Evolutionary conservation across 208 protist genomes (phyloP), one percentile per base, ranked within the genome.

Genomic region (Herpetomonas tarakana): DNA sequence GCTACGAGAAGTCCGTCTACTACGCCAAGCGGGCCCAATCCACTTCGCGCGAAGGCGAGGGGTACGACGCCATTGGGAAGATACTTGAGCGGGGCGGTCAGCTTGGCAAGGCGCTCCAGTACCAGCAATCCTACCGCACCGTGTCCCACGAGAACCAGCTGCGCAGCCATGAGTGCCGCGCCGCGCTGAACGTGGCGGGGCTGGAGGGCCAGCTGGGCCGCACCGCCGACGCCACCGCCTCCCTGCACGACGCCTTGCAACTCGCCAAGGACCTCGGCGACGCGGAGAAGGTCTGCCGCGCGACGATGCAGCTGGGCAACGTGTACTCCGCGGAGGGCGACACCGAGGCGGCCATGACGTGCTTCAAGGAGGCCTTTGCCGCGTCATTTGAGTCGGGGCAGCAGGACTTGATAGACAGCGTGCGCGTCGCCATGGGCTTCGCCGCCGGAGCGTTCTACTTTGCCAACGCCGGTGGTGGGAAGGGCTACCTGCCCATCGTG

Each of bases 291-390:
- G 66, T 96, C 24, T 90, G 81, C 58, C 65, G 57, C 4, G 85
- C 91, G 12, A 89, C 78, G 35, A 84, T 93, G 87, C 81, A 94
- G 65, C 78, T 94, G 0, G 87, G 90, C 18, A 74, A 93, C 65
- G 76, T 82, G 53, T 87, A 74, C 62, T 74, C 81, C 30, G 70
- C 62, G 18, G 73, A 71, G 16, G 68, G 71, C 25, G 66, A 83
- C 50, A 75, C 91, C 41, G 74, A 82, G 53, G 63, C 35, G 57
- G 83, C 85, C 11, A 74, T 93, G 24, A 52, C 74, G 62, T 91
- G 82, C 71, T 93, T 92, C 56, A 62, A 81, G 54, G 70, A 81
- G 44, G 84, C 80, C 67, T 96, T 93, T 54, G 50, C 63, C 25
- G 87, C 83, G 0, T 84, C 86, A 11, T 56, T 83, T 41, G 65